phyloP scores from a whole-genome alignment of 2,329 filamentous ascomycete genomes.

The Xylariomycetidae sp. region DNA sequence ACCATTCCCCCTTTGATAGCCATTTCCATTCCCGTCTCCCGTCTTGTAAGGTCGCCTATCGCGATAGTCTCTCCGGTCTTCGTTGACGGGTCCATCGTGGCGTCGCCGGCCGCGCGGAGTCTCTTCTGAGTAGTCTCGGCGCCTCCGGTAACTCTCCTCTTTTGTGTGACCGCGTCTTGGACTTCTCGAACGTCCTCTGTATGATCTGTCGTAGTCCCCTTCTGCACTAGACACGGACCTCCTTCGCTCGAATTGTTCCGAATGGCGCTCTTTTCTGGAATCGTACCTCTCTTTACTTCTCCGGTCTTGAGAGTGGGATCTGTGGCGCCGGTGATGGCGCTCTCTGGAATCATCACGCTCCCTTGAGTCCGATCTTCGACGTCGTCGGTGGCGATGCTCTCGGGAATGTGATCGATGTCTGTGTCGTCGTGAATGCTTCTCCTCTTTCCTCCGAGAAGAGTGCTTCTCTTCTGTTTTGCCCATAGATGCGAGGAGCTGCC shows the following conservation, averaged over 20 bases:
- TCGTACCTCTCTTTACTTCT: constrained; percentile 31
- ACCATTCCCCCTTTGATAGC: constrained; percentile 9
- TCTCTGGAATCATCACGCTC: constrained; percentile 36
- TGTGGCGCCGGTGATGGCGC: constrained; percentile 36
- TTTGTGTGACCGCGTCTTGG: constrained; percentile 24
- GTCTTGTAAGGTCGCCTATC: no score
- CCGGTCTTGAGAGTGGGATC: constrained; percentile 40
- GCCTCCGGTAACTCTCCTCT: constrained; percentile 27
- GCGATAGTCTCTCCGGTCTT: constrained; percentile 22
- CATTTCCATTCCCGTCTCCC: constrained; percentile 16
- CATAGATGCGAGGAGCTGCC: constrained; percentile 62
- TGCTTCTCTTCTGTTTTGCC: constrained; percentile 46
- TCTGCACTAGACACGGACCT: constrained; percentile 17
- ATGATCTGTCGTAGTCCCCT: constrained; percentile 1
- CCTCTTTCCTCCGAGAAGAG: constrained; percentile 35
- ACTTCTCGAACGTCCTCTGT: constrained; percentile 27
- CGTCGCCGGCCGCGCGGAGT: constrained; percentile 16
- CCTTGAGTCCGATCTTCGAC: constrained; percentile 32
- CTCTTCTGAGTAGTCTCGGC: constrained; percentile 23
- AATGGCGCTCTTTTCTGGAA: constrained; percentile 21
- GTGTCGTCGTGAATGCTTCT: constrained; percentile 38
- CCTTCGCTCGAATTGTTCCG: constrained; percentile 15
- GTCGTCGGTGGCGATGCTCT: constrained; percentile 35
- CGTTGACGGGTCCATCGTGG: constrained; percentile 17
- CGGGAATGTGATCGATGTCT: constrained; percentile 29